These are phyloP conservation scores for Gloeopeniophorella convolvens DNA, from an alignment of 768 basidiomycete genomes.

Conservation along the genomic window DNA sequence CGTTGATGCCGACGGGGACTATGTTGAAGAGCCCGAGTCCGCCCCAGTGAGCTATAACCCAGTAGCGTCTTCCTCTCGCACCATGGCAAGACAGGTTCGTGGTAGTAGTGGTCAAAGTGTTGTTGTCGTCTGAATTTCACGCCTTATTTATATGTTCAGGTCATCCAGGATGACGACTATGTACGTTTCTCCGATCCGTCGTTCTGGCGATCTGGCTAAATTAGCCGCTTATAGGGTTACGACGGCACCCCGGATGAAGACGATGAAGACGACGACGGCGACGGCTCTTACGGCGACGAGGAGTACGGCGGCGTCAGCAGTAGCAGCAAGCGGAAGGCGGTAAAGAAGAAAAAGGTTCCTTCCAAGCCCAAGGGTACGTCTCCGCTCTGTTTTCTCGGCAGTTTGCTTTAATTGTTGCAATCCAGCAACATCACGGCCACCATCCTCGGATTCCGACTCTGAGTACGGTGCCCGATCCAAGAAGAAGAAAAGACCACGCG, in stretches of 20 bases:
- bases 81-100: constrained; percentile 28
- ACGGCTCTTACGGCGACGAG: constrained; percentile 74
- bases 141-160: constrained; percentile 23
- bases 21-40: constrained; percentile 39
- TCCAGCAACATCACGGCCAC: constrained; percentile 40
- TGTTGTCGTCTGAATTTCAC: constrained; percentile 9
- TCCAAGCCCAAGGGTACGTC: constrained; percentile 55
- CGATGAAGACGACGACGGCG: constrained; percentile 54
- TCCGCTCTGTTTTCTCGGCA: constrained; percentile 15
- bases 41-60: constrained; percentile 33
- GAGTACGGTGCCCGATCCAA: constrained; percentile 83
- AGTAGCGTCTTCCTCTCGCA: constrained; percentile 34
- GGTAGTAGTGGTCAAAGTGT: constrained; percentile 13
- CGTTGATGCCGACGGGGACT: constrained; percentile 59
- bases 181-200: constrained; percentile 37
- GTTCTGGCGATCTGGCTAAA: constrained; percentile 22
- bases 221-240: constrained; percentile 42
- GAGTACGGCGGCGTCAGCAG: constrained; percentile 42
- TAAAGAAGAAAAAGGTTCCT: constrained; percentile 61
- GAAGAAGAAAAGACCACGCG: constrained; percentile 67
- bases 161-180: constrained; percentile 37
- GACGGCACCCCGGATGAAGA: constrained; percentile 47
- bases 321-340: constrained; percentile 54
- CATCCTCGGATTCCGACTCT: constrained; percentile 75
- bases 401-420: constrained; percentile 23